A percentile compares a stretch with the other conserved stretches of the same genome.
These are phyloP conservation scores for Limonium bicolor DNA, from an alignment of 148 eudicot species.

Conservation along the genomic window DNA sequence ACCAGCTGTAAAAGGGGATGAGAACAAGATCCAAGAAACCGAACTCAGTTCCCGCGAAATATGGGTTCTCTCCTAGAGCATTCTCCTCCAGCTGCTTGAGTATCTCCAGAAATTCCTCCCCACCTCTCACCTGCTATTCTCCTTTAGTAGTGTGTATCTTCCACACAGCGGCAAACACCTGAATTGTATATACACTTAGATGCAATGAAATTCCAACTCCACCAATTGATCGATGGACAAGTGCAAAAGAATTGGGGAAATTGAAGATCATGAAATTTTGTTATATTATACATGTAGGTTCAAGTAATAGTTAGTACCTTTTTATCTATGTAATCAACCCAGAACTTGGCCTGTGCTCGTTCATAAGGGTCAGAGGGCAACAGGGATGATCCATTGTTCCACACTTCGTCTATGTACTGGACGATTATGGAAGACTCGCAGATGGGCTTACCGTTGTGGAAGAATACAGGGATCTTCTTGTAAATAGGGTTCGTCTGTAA, in stretches of 20 bases:
- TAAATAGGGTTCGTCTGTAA: conserved; percentile 33
- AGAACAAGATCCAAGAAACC: conserved; percentile 10
- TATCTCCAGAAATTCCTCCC: background rate
- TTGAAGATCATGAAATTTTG: too few relatives aligned
- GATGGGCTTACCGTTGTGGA: conserved; percentile 41
- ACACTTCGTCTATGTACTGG: conserved; percentile 46
- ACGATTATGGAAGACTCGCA: conserved; percentile 32
- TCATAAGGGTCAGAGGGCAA: conserved; percentile 30
- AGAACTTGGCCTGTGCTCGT: conserved; percentile 34
- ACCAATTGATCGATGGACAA: too few relatives aligned
- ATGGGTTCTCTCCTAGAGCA: conserved; percentile 6
- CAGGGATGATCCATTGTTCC: conserved; percentile 20
- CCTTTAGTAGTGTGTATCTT: background rate
- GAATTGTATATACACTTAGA: too few relatives aligned
- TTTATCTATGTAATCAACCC: conserved; percentile 45
- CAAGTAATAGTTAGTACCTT: too few relatives aligned
- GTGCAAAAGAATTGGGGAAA: too few relatives aligned
- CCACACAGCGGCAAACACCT: background rate
- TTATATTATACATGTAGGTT: too few relatives aligned
- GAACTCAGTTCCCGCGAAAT: conserved; percentile 7
- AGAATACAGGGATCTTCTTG: conserved; percentile 37
- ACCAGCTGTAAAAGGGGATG: conserved; percentile 16
- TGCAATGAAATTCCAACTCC: too few relatives aligned
- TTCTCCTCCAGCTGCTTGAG: background rate
- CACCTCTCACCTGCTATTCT: background rate